Evolutionary conservation across 352 stramenopile genomes (phyloP).

Genomic region (Albugo laibachii): DNA sequence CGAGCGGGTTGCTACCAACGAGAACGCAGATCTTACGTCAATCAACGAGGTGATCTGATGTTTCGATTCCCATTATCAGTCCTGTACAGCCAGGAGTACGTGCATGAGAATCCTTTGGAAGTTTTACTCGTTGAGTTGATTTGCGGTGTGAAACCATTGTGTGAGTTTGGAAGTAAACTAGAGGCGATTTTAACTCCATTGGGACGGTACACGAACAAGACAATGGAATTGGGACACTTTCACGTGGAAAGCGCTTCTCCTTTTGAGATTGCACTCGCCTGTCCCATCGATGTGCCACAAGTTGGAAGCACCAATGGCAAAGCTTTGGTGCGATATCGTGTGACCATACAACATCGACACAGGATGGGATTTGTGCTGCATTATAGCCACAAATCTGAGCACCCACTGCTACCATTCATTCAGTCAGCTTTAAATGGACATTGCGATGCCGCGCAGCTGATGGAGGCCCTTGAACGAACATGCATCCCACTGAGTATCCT

Average conservation of each 20-base stretch:
- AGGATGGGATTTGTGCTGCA: slow-evolving; percentile 78
- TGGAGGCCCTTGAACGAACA: slow-evolving; percentile 65
- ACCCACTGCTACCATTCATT: slow-evolving; percentile 73
- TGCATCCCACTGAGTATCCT: slow-evolving; percentile 72
- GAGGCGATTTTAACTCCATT: slow-evolving; percentile 44
- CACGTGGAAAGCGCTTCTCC: slow-evolving; percentile 69
- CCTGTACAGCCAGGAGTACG: slow-evolving; percentile 29
- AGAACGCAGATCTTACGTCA: slow-evolving; percentile 53
- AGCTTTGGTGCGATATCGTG: slow-evolving; percentile 53
- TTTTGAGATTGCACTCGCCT: slow-evolving; percentile 50
- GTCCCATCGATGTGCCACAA: too few relatives aligned
- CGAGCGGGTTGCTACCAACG: slow-evolving; percentile 33
- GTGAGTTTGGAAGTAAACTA: slow-evolving; percentile 61
- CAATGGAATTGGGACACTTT: slow-evolving; percentile 40
- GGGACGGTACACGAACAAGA: slow-evolving; percentile 28
- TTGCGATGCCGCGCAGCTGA: slow-evolving; percentile 49
- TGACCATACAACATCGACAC: slow-evolving; percentile 72
- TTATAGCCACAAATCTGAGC: slow-evolving; percentile 73
- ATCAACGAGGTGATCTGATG: slow-evolving; percentile 45
- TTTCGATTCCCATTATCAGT: slow-evolving; percentile 61
- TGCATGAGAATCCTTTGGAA: slow-evolving; percentile 68
- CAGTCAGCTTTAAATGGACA: slow-evolving; percentile 68
- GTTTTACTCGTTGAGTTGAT: slow-evolving; percentile 78
- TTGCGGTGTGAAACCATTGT: slow-evolving; percentile 71
- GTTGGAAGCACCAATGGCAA: slow-evolving; percentile 39